Evolutionary conservation across 2,329 filamentous ascomycete genomes (phyloP).

Genomic region (Pseudopithomyces chartarum): DNA sequence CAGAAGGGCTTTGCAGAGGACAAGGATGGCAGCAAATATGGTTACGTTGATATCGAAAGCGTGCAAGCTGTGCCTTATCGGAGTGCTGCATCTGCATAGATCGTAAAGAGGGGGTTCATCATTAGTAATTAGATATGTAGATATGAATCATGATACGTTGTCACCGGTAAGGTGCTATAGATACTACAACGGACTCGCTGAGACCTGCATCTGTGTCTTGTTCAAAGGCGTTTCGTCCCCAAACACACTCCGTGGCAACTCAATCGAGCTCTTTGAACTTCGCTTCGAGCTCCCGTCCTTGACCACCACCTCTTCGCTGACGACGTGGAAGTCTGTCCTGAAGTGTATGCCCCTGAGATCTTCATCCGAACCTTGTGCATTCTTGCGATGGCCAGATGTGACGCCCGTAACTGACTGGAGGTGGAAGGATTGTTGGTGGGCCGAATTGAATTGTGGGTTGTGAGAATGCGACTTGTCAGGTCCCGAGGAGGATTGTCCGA

Average conservation of each 20-base stretch:
- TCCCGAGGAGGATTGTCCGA: background rate
- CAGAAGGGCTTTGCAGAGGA: constrained; percentile 47
- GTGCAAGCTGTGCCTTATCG: constrained; percentile 46
- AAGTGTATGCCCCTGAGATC: constrained; percentile 29
- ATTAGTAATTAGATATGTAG: background rate
- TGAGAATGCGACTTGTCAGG: constrained; percentile 4
- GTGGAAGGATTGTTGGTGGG: background rate
- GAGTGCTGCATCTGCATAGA: constrained; percentile 10
- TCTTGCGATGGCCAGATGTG: constrained; percentile 10
- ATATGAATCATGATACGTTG: background rate
- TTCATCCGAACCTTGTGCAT: constrained; percentile 25
- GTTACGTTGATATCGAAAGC: constrained; percentile 52
- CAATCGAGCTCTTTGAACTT: constrained; percentile 19
- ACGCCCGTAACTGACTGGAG: background rate
- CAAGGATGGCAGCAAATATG: constrained; percentile 47
- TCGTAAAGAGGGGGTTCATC: background rate
- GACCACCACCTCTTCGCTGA: constrained; percentile 19
- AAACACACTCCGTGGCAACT: constrained; percentile 27
- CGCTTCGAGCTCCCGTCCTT: constrained; percentile 18
- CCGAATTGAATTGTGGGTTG: background rate
- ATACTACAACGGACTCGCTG: background rate
- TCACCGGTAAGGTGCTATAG: background rate
- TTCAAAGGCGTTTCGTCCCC: constrained; percentile 34
- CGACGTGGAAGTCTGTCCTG: constrained; percentile 30
- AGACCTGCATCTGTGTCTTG: constrained; percentile 11